Evolutionary conservation across 2,329 filamentous ascomycete genomes (phyloP), one percentile per base, ranked within the genome.

Genomic region (Cladobotryum protrusum): DNA sequence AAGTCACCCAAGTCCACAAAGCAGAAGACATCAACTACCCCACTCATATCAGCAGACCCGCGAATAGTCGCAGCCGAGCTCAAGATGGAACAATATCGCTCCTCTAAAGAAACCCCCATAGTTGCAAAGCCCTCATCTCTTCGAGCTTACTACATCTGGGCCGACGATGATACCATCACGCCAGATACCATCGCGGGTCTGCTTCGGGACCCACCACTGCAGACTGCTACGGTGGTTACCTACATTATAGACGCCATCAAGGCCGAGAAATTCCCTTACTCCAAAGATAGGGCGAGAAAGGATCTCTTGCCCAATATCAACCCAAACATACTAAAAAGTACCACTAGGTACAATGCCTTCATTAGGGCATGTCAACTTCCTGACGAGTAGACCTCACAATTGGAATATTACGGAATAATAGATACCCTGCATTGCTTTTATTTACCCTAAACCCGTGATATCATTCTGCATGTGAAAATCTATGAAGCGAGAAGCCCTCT

Each of bases 61-160:
- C 68, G 75, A 6, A 54, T 80, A 14, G 53, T 62, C 4, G 69
- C 70, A 2, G 76, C 76, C 5, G 72, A 77, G 15, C 54, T 61
- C 6, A 65, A 68, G 55, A 59, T 68, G 4, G 45, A 58, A 1
- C 54, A 66, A 15, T 76, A 75, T 56, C 68, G 63, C 13, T 55
- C 59, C 7, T 60, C 61, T 5, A 66, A 57, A 45, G 58, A 53
- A 1, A 51, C 48, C 7, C 19, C 50, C 47, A 47, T 63, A 1
- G 55, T 48, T 7, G 63, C 63, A 0, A 33, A 52, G 17, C 64
- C 60, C 3, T 57, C 71, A 1, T 61, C 67, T 2, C 63, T 87
- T 2, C 74, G 80, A 13, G 73, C 81, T 1, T 88, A 87, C 58
- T 78, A 76, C 55, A 65, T 89, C 17, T 89, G 85, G 85, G 70